Evolutionary conservation across 2,329 filamentous ascomycete genomes (phyloP).

Genomic region (Colletotrichum lindemuthianum): DNA sequence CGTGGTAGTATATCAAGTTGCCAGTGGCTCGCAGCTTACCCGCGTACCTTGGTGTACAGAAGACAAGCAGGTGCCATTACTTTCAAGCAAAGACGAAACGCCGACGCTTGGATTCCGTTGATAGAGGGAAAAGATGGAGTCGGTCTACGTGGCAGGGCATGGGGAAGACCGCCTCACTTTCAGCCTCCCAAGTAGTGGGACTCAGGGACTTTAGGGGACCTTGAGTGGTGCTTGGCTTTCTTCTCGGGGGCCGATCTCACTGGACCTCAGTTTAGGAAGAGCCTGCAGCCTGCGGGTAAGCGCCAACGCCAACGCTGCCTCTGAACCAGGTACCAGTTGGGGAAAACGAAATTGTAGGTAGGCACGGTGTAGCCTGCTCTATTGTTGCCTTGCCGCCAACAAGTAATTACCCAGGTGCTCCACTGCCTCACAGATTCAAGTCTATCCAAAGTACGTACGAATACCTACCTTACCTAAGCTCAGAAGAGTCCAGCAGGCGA

Average conservation of each 20-base stretch:
- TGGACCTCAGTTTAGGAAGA: not conserved
- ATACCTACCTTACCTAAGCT: too few relatives aligned
- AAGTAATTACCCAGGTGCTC: too few relatives aligned
- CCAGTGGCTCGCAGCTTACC: too few relatives aligned
- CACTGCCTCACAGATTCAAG: not conserved
- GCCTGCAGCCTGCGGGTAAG: constrained; percentile 14
- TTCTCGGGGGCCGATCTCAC: not conserved
- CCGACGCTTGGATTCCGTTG: not conserved
- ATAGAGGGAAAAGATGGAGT: not conserved
- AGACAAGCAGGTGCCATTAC: too few relatives aligned
- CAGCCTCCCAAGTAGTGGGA: constrained; percentile 22
- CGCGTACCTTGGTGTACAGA: too few relatives aligned
- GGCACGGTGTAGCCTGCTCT: too few relatives aligned
- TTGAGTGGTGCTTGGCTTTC: not conserved
- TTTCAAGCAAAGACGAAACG: too few relatives aligned
- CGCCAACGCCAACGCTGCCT: constrained; percentile 7
- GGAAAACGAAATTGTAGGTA: not conserved
- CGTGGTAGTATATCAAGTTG: too few relatives aligned
- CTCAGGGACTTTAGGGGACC: constrained; percentile 11
- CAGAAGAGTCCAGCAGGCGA: constrained; percentile 14
- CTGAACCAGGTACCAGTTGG: not conserved
- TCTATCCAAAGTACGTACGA: not conserved
- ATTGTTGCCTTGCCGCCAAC: too few relatives aligned
- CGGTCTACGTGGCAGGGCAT: not conserved
- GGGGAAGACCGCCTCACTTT: constrained; percentile 15